Evolutionary conservation across 768 basidiomycete genomes (phyloP).

Genomic region (Hortiboletus campestris): DNA sequence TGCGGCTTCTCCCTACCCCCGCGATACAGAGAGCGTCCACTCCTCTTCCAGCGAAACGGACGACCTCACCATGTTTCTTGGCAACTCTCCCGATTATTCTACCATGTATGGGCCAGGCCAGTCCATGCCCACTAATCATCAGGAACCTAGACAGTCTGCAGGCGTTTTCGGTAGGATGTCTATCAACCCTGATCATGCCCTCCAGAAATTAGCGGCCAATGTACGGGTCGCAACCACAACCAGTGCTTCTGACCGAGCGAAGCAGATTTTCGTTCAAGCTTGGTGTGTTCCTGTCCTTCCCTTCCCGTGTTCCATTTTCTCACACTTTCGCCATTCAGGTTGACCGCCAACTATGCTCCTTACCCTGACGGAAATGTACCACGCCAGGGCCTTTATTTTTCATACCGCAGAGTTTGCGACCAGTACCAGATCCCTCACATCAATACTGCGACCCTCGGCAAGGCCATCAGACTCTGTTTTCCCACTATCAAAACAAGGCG

Average conservation of each 20-base stretch:
- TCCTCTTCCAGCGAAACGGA: conserved; percentile 90
- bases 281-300: conserved; percentile 55
- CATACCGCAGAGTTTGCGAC: conserved; percentile 87
- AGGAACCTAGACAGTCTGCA: conserved; percentile 57
- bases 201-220: conserved; percentile 85
- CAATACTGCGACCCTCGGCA: conserved; percentile 94
- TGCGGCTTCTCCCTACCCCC: conserved; percentile 81
- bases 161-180: conserved; percentile 78
- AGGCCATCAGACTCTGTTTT: conserved; percentile 91
- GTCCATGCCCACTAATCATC: conserved; percentile 39
- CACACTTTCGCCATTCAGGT: conserved; percentile 46
- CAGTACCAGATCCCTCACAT: conserved; percentile 92
- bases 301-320: conserved; percentile 17
- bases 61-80: conserved; percentile 77
- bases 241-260: conserved; percentile 86
- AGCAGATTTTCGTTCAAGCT: conserved; percentile 90
- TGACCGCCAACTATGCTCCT: conserved; percentile 86
- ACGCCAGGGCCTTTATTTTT: conserved; percentile 91
- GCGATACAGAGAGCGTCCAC: conserved; percentile 82
- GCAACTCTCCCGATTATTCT: conserved; percentile 60
- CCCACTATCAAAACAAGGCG: conserved; percentile 94
- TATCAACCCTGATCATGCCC: conserved; percentile 69
- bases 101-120: conserved; percentile 54
- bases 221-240: conserved; percentile 88
- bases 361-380: conserved; percentile 93